A percentile compares a stretch with the other conserved stretches of the same genome.
These are phyloP conservation scores for Fusarium pseudocircinatum DNA, from an alignment of 2,329 filamentous ascomycete species.

Conservation along the genomic window DNA sequence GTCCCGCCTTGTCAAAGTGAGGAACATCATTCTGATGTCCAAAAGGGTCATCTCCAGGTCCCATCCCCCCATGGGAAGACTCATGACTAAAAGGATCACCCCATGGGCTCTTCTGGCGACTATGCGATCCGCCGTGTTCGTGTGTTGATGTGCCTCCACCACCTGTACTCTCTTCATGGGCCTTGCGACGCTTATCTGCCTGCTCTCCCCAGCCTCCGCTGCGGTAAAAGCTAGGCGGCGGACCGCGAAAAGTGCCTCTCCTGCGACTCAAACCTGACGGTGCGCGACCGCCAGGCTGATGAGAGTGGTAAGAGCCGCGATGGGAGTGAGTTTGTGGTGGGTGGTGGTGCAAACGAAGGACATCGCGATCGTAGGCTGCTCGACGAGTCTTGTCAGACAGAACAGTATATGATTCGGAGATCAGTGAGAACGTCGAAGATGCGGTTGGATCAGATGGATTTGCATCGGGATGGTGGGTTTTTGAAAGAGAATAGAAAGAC, in stretches of 20 bases:
- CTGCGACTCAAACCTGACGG: conserved; percentile 83
- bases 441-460: conserved; percentile 81
- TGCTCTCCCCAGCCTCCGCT: conserved; percentile 81
- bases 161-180: conserved; percentile 57
- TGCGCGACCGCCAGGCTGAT: conserved; percentile 77
- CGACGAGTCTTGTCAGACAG: conserved; percentile 80
- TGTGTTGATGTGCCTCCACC: conserved; percentile 37
- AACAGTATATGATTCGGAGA: conserved; percentile 84
- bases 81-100: conserved; percentile 34
- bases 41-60: conserved; percentile 64
- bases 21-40: conserved; percentile 64
- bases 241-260: conserved; percentile 80
- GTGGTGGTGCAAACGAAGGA: conserved; percentile 55
- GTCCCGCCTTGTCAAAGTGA: conserved; percentile 81
- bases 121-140: conserved; percentile 17
- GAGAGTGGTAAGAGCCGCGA: conserved; percentile 66
- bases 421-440: conserved; percentile 79
- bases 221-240: conserved; percentile 88
- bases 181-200: conserved; percentile 64
- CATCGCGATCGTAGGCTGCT: conserved; percentile 80
- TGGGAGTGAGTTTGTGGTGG: conserved; percentile 47
- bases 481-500: conserved; percentile 90
- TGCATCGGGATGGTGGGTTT: conserved; percentile 90
- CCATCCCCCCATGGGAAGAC: conserved; percentile 60
- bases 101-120: conserved; percentile 34